phyloP scores from a whole-genome alignment of 495 filamentous ascomycete genomes.

The Penicillium dipodomyicola region DNA sequence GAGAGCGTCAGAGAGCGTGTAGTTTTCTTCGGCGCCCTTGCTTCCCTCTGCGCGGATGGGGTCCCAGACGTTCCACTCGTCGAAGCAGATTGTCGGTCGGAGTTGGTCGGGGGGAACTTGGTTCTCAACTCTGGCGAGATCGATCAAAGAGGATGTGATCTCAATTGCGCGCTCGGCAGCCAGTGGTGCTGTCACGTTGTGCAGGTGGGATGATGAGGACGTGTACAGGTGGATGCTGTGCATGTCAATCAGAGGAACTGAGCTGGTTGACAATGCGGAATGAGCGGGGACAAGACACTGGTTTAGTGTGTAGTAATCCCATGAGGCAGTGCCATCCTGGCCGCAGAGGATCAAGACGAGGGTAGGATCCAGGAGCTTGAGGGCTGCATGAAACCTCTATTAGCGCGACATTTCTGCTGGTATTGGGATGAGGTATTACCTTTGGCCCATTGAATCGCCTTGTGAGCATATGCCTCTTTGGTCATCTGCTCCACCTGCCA shows the following conservation, averaged over 20 bases:
- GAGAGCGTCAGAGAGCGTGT: conserved; percentile 73
- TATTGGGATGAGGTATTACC: conserved; percentile 20
- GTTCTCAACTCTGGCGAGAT: conserved; percentile 71
- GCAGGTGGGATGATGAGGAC: conserved; percentile 48
- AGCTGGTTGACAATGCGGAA: conserved; percentile 41
- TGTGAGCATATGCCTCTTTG: conserved; percentile 71
- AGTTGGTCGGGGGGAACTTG: conserved; percentile 53
- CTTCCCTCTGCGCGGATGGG: conserved; percentile 68
- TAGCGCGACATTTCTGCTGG: conserved; percentile 1
- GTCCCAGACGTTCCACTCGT: conserved; percentile 88
- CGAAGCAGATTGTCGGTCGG: conserved; percentile 71
- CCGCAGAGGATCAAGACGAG: conserved; percentile 69
- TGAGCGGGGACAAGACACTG: conserved; percentile 51
- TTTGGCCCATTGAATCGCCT: conserved; percentile 77
- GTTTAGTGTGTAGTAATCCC: conserved; percentile 71
- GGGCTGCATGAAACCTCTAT: conserved; percentile 35
- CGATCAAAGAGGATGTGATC: conserved; percentile 64
- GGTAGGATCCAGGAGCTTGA: conserved; percentile 70
- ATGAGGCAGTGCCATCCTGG: conserved; percentile 61
- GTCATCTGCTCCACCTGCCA: conserved; percentile 79
- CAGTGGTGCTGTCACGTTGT: conserved; percentile 65
- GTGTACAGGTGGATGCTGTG: conserved; percentile 72
- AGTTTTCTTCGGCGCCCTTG: conserved; percentile 64
- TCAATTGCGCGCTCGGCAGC: conserved; percentile 73
- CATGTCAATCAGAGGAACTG: conserved; percentile 67